Conservation (phyloP, 768 basidiomycete species). For the Russula ochroleuca region DNA sequence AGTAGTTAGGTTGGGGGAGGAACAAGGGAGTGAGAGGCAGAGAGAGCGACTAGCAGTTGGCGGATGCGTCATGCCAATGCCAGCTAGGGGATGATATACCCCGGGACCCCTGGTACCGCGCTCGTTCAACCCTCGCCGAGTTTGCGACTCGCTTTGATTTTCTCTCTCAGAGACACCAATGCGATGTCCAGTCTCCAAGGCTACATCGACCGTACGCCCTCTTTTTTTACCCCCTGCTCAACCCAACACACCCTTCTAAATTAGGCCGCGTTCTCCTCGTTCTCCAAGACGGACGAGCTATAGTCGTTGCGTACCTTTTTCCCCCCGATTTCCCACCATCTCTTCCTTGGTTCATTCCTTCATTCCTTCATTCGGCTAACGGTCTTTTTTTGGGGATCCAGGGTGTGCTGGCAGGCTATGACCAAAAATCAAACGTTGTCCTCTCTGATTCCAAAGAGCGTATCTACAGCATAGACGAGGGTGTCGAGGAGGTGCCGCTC, state of each 20-base stretch:
- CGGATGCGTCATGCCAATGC: neutral
- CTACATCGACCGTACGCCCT: conserved; percentile 77
- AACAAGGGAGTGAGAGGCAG: neutral
- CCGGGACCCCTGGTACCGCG: conserved; percentile 16
- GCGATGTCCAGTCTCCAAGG: conserved; percentile 84
- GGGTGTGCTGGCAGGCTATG: conserved; percentile 89
- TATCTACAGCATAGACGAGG: conserved; percentile 85
- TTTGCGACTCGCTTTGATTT: neutral
- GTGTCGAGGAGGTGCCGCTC: conserved; percentile 89
- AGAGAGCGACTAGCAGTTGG: conserved; percentile 20
- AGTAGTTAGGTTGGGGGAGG: neutral
- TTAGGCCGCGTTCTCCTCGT: conserved; percentile 87
- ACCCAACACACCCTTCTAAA: neutral
- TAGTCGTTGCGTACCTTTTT: conserved; percentile 59
- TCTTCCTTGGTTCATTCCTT: neutral
- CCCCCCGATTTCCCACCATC: neutral
- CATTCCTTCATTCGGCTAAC: neutral
- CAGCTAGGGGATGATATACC: neutral
- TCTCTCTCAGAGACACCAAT: neutral
- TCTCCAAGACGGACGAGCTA: conserved; percentile 92
- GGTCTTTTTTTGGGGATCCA: conserved; percentile 32
- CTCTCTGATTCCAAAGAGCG: conserved; percentile 92
- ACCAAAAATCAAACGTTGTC: conserved; percentile 95
- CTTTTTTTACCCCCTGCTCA: conserved; percentile 4
- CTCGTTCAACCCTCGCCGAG: neutral